Evolutionary conservation across 169 alveolate genomes (phyloP).

Genomic region (Pseudocohnilembus persalinus): DNA sequence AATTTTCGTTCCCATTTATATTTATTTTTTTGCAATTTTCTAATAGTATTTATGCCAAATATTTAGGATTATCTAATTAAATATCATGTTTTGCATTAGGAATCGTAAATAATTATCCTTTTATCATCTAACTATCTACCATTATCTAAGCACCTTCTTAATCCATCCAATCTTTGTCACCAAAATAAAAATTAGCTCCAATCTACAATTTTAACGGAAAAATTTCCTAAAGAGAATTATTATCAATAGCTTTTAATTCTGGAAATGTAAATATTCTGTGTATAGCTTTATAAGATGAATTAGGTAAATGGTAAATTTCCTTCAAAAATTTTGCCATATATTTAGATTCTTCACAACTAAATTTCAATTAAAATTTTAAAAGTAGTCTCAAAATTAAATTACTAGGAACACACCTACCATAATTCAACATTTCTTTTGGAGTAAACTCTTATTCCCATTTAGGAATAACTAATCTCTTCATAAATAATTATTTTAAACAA

Average conservation of each 20-base stretch:
- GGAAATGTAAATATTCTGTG: not conserved
- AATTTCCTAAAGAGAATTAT: not conserved
- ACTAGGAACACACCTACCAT: too few relatives aligned
- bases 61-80: not conserved
- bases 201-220: not conserved
- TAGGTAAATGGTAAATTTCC: too few relatives aligned
- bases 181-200: not conserved
- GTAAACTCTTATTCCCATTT: too few relatives aligned
- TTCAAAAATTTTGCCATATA: too few relatives aligned
- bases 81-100: not conserved
- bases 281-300: not conserved
- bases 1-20: not conserved
- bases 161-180: not conserved
- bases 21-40: not conserved
- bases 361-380: too few relatives aligned
- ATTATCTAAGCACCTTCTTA: not conserved
- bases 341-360: too few relatives aligned
- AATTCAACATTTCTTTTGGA: too few relatives aligned
- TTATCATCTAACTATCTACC: not conserved
- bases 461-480: too few relatives aligned
- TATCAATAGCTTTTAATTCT: not conserved
- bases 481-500: too few relatives aligned
- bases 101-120: not conserved
- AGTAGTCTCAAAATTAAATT: too few relatives aligned
- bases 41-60: too few relatives aligned